A percentile compares a stretch with the other conserved stretches of the same genome.
Evolutionary conservation across 306 rosid genomes (phyloP).

Genomic region (Vigna nakashimae): DNA sequence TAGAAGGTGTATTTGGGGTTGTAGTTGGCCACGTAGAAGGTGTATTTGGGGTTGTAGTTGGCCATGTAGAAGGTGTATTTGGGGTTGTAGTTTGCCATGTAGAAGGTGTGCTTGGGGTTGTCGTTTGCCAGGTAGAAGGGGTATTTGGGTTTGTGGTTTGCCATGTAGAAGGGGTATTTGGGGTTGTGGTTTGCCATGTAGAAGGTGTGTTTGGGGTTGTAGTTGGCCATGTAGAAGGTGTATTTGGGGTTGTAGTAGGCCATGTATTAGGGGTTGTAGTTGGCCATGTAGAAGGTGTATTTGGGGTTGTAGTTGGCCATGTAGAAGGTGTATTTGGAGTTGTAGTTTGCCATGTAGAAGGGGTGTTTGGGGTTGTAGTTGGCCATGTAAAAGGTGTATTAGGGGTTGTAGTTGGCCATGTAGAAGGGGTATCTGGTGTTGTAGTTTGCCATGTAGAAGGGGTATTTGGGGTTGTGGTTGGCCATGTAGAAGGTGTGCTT

Average conservation of each 20-base stretch:
- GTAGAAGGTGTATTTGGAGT: constrained; percentile 35
- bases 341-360: neutral
- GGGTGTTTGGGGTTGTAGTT: neutral
- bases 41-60: neutral
- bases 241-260: neutral
- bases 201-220: neutral
- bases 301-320: constrained; percentile 26
- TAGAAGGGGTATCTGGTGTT: constrained; percentile 31
- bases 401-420: neutral
- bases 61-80: neutral
- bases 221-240: neutral
- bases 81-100: neutral
- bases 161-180: neutral
- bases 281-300: constrained; percentile 44
- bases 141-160: neutral
- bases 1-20: neutral
- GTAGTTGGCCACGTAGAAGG: neutral
- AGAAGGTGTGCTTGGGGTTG: neutral
- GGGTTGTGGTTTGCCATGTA: neutral
- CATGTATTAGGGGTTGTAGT: neutral
- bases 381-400: neutral
- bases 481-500: neutral
- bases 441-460: neutral
- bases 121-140: constrained; percentile 21
- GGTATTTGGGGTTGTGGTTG: neutral